A percentile compares a stretch with the other conserved stretches of the same genome.
Evolutionary conservation across 371 early-diverging fungal species (phyloP).

Genomic region (Rhizomucor miehei): DNA sequence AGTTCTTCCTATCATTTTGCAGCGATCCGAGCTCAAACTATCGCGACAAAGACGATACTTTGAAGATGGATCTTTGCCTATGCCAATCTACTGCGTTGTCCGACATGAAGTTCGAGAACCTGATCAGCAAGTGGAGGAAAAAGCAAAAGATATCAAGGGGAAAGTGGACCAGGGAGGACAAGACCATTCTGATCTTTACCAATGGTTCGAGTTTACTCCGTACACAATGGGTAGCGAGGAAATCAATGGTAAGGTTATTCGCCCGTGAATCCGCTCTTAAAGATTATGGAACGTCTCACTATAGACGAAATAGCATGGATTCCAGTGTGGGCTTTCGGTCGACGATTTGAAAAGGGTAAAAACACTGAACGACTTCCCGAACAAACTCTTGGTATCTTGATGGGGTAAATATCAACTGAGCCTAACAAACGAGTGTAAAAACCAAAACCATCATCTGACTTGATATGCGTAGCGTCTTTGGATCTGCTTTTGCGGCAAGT

Average conservation of each 20-base stretch:
- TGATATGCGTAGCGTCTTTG: conserved; percentile 30
- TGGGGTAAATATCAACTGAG: conserved; percentile 39
- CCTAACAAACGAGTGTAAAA: neutral
- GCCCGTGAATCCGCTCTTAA: no score
- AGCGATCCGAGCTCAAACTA: conserved; percentile 28
- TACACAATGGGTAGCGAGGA: conserved; percentile 78
- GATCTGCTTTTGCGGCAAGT: conserved; percentile 69
- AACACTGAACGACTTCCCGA: conserved; percentile 60
- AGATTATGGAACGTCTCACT: neutral
- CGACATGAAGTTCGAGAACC: conserved; percentile 49
- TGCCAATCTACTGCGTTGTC: conserved; percentile 78
- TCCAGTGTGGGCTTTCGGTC: conserved; percentile 74
- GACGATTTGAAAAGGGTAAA: conserved; percentile 60
- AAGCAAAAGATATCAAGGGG: conserved; percentile 10
- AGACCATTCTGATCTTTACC: conserved; percentile 36
- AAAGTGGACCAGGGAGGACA: conserved; percentile 7
- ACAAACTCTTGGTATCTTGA: conserved; percentile 54
- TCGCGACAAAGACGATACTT: conserved; percentile 43
- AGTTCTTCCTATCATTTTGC: conserved; percentile 15
- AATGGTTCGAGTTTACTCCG: conserved; percentile 82
- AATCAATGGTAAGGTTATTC: conserved; percentile 50
- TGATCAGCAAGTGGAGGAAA: conserved; percentile 4
- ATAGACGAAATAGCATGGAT: conserved; percentile 51
- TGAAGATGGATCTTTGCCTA: conserved; percentile 62
- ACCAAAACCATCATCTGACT: neutral